Conservation (phyloP, 2,329 filamentous ascomycete genomes). For the Arachnomyces sp. region DNA sequence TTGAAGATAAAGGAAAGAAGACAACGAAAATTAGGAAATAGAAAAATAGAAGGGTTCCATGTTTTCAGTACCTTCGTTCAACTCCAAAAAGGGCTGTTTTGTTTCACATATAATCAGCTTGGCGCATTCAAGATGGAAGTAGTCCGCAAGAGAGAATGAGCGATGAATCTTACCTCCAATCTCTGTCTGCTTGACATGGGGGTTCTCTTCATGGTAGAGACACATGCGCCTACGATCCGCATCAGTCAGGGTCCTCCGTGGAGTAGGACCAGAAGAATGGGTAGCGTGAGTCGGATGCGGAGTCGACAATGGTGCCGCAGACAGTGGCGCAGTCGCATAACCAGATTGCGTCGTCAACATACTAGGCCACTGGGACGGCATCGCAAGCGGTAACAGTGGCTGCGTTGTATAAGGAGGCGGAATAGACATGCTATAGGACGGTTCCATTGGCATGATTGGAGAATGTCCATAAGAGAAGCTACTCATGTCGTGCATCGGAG, state of each 20-base stretch:
- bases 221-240: conserved; percentile 90
- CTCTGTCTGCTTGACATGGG: conserved; percentile 86
- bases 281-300: conserved; percentile 46
- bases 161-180: conserved; percentile 63
- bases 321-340: conserved; percentile 55
- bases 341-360: conserved; percentile 66
- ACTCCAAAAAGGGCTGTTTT: conserved; percentile 76
- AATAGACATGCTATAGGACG: conserved; percentile 48
- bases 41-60: conserved; percentile 7
- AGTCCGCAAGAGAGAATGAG: conserved; percentile 1
- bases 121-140: conserved; percentile 1
- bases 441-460: conserved; percentile 54
- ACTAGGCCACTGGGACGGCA: conserved; percentile 71
- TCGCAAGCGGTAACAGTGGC: conserved; percentile 63
- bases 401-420: conserved; percentile 49
- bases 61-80: conserved; percentile 72
- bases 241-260: conserved; percentile 82
- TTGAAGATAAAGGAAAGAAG: conserved; percentile 13
- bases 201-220: conserved; percentile 83
- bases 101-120: neutral
- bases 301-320: conserved; percentile 43
- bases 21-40: conserved; percentile 1
- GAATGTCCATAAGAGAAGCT: conserved; percentile 57
- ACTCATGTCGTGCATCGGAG: conserved; percentile 62
- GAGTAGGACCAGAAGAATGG: conserved; percentile 50